Percentiles rank a stretch among this genome's conserved stretches.
Evolutionary conservation across 2,329 filamentous ascomycete genomes (phyloP).

Genomic region (Neophaeococcomyces mojaviensis): DNA sequence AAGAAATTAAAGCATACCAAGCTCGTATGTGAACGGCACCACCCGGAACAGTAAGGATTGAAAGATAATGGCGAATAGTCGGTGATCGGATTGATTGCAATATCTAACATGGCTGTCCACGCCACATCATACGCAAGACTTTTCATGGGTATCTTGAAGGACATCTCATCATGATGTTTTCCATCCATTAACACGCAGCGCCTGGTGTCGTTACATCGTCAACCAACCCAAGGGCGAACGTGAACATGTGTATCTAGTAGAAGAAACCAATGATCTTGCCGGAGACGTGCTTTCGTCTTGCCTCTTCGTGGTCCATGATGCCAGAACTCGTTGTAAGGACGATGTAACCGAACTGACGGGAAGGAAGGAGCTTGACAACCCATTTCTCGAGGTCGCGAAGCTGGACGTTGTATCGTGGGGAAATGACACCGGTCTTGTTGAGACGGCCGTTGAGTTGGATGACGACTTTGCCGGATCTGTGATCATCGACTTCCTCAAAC

Average conservation of each 20-base stretch:
- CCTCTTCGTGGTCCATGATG: conserved; percentile 99
- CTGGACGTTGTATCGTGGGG: conserved; percentile 97
- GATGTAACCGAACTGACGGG: conserved; percentile 99
- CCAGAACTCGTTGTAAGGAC: conserved; percentile 98
- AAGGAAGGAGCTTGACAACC: conserved; percentile 97
- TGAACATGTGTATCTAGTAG: conserved; percentile 58
- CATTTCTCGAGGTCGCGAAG: conserved; percentile 98
- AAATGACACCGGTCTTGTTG: conserved; percentile 99
- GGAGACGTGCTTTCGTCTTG: conserved; percentile 94
- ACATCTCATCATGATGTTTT: conserved; percentile 3
- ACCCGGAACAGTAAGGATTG: not conserved
- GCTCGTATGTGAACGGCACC: too few species aligned
- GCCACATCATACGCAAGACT: not conserved
- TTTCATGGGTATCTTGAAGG: conserved; percentile 7
- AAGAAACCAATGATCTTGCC: conserved; percentile 99
- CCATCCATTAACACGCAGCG: not conserved
- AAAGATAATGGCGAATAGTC: not conserved
- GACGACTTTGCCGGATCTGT: conserved; percentile 99
- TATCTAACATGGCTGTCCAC: not conserved
- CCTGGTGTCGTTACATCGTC: not conserved
- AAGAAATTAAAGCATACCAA: too few species aligned
- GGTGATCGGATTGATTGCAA: not conserved
- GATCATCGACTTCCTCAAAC: conserved; percentile 99
- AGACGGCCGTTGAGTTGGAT: conserved; percentile 98
- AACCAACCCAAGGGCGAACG: not conserved